phyloP scores from a whole-genome alignment of 345 rosid genomes.

The Theobroma cacao region DNA sequence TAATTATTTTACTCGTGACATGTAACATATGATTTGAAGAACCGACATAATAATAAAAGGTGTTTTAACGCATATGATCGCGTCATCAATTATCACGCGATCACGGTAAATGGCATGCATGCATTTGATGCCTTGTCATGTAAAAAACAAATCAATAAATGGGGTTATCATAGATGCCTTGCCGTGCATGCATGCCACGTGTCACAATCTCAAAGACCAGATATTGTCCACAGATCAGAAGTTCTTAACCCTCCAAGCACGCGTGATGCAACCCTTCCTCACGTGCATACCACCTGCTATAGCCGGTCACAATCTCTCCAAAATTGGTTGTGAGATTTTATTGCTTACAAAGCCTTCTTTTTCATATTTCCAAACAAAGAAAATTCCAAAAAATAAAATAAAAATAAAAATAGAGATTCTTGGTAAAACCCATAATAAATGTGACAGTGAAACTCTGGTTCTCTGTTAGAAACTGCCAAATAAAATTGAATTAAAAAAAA shows the following conservation, averaged over 20 bases:
- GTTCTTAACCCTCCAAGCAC: neutral
- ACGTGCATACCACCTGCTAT: conserved; percentile 3
- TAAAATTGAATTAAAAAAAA: neutral
- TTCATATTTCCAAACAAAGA: neutral
- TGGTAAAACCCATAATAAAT: conserved; percentile 9
- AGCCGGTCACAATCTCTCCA: conserved; percentile 3
- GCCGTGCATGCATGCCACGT: neutral
- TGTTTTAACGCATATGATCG: too few relatives aligned
- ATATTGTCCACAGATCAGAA: neutral
- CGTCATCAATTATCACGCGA: too few relatives aligned
- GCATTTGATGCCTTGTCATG: too few relatives aligned
- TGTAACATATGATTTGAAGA: too few relatives aligned
- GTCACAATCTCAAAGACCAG: neutral
- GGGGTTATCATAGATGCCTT: neutral
- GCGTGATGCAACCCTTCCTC: neutral
- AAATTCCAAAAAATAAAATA: neutral
- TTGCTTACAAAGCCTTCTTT: neutral
- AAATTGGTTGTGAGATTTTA: neutral
- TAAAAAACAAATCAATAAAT: too few relatives aligned
- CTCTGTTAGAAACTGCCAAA: neutral
- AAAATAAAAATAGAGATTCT: too few relatives aligned
- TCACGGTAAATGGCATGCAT: too few relatives aligned
- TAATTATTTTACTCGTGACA: too few relatives aligned
- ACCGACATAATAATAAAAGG: too few relatives aligned
- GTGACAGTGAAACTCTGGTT: neutral